Evolutionary conservation across 2,329 filamentous ascomycete genomes (phyloP), one percentile per base, ranked within the genome.

Genomic region (Bipolaris oryzae): DNA sequence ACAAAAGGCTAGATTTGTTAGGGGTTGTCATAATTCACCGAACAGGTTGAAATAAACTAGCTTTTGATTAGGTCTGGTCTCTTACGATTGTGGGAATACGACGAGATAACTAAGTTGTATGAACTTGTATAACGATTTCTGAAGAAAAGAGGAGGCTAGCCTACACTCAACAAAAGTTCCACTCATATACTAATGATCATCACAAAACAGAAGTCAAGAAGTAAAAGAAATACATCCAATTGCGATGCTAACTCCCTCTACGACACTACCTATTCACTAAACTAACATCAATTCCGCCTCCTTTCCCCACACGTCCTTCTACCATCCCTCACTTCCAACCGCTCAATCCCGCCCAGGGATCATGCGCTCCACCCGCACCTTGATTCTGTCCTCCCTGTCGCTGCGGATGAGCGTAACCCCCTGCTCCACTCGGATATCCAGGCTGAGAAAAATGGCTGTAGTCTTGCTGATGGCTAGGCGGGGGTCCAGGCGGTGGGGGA

Each of bases 291-390:
- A n/a, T 6, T 7, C n/a, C 3, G n/a, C 16, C 13, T 23, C 18
- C 11, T 41, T n/a, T 11, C n/a, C 5, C 7, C 11, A 41, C 7
- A 5, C 13, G 13, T n/a, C 7, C 13, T n/a, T 15, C 20, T 38
- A 11, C 59, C 47, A 89, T 73, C 88, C 89, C 11, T 60, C 49
- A 89, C 73, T 88, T 89, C 88, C 88, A 90, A 43, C 83, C 84
- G 77, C 84, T 88, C 64, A 91, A 74, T 4, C 88, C 88, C 15
- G 87, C 87, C 87, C 87, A 91, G 7, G 88, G 88, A 79, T 91
- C 87, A 47, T 59, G 65, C 59, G 39, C 58, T 11, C 34, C 34
- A 11, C 48, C 59, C 1, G 25, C 38, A 13, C 47, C 37, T 28
- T 50, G 48, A 18, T 43, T 53, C 45, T 65, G 62, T 34, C 74